A percentile compares a stretch with the other conserved stretches of the same genome.
Conservation (phyloP, 805 yeast species). For the Sugiyamaella mastotermitis region DNA sequence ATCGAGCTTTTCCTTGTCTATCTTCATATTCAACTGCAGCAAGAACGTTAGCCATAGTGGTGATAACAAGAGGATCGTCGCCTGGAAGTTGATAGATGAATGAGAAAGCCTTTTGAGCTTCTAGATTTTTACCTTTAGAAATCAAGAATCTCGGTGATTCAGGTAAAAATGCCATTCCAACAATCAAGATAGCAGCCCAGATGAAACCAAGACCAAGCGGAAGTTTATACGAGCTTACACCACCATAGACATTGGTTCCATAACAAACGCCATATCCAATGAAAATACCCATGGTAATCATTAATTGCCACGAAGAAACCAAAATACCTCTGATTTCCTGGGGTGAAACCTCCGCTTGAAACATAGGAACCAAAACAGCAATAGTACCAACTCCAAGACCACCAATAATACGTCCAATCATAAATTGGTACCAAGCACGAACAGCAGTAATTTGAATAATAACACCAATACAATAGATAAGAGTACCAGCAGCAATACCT, state of each 20-base stretch:
- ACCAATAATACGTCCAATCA: slow-evolving; percentile 66
- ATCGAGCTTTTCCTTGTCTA: slow-evolving; percentile 44
- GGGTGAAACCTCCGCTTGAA: slow-evolving; percentile 75
- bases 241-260: slow-evolving; percentile 47
- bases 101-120: slow-evolving; percentile 51
- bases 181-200: slow-evolving; percentile 57
- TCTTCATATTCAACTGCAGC: slow-evolving; percentile 46
- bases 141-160: slow-evolving; percentile 73
- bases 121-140: slow-evolving; percentile 47
- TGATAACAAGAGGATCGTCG: slow-evolving; percentile 29
- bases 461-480: slow-evolving; percentile 49
- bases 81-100: slow-evolving; percentile 34
- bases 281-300: slow-evolving; percentile 66
- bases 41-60: slow-evolving; percentile 32
- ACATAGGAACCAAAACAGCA: slow-evolving; percentile 71
- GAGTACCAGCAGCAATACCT: slow-evolving; percentile 35
- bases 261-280: slow-evolving; percentile 67
- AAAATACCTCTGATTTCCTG: slow-evolving; percentile 73
- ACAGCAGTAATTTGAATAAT: slow-evolving; percentile 43
- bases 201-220: slow-evolving; percentile 69
- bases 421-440: slow-evolving; percentile 37
- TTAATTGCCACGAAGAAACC: slow-evolving; percentile 70
- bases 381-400: slow-evolving; percentile 77
- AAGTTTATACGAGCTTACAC: slow-evolving; percentile 55
- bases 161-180: slow-evolving; percentile 64